Evolutionary conservation across 2,329 filamentous ascomycete species (phyloP).

Genomic region (Sporothrix pseudoabietina): DNA sequence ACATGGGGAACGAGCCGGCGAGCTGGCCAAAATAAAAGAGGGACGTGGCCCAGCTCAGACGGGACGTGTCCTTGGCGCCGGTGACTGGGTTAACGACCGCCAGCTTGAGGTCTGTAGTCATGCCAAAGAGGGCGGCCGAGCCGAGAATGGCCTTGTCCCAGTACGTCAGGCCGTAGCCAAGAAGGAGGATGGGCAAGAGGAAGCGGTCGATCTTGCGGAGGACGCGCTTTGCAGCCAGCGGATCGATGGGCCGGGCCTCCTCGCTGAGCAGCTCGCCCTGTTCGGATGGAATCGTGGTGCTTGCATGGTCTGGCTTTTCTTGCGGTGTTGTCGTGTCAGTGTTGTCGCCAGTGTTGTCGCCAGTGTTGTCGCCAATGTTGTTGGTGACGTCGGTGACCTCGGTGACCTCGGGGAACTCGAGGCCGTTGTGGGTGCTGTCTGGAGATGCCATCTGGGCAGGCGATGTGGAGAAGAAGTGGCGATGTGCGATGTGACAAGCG

Average conservation of each 20-base stretch:
- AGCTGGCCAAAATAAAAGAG: constrained; percentile 83
- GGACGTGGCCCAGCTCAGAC: constrained; percentile 75
- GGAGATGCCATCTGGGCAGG: not conserved
- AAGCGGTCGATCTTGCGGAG: constrained; percentile 20
- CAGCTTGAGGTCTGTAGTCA: constrained; percentile 69
- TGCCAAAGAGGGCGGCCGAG: constrained; percentile 69
- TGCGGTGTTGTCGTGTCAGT: not conserved
- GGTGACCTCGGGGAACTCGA: not conserved
- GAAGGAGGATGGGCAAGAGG: constrained; percentile 4
- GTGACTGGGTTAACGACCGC: constrained; percentile 50
- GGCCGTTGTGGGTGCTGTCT: not conserved
- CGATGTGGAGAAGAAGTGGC: not conserved
- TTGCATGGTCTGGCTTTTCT: not conserved
- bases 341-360: too few relatives aligned
- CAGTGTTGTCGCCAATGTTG: not conserved
- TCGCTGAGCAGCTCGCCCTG: constrained; percentile 3
- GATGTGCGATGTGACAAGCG: not conserved
- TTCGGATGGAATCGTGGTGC: not conserved
- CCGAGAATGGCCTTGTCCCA: constrained; percentile 66
- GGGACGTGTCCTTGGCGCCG: constrained; percentile 61
- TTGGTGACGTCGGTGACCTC: not conserved
- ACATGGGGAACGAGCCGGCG: constrained; percentile 72
- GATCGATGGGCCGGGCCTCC: constrained; percentile 13
- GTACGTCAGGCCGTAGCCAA: constrained; percentile 37
- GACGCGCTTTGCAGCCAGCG: not conserved